Conservation (phyloP, 164 flowering plant species). For the Macadamia integrifolia region DNA sequence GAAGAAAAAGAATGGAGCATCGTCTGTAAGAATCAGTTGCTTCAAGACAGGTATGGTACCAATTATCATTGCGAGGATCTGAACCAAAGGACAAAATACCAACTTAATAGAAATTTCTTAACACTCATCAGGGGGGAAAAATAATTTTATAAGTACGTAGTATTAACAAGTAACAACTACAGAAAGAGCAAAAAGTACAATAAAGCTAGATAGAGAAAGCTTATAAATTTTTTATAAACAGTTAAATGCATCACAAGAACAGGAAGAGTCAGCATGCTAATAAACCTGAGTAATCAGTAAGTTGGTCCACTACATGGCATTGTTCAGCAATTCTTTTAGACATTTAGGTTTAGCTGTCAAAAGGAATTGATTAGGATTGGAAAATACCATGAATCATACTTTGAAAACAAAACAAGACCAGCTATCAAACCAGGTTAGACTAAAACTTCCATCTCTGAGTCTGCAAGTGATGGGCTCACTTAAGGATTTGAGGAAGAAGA, state of each 20-base stretch:
- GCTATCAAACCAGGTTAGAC: no score
- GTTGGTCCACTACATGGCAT: not conserved
- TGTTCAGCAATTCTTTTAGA: not conserved
- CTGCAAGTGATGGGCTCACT: no score
- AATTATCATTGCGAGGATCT: constrained; percentile 79
- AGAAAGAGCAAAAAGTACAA: not conserved
- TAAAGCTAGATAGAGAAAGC: not conserved
- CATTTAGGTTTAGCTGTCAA: no score
- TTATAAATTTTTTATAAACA: not conserved
- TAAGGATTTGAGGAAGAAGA: no score
- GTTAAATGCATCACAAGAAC: not conserved
- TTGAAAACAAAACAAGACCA: no score
- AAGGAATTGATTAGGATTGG: no score
- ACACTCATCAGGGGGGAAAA: no score
- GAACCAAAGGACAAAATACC: constrained; percentile 18
- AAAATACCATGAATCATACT: no score
- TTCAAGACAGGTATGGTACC: constrained; percentile 79
- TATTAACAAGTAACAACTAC: not conserved
- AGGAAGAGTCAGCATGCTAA: not conserved
- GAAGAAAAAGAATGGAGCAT: constrained; percentile 93
- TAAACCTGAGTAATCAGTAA: not conserved
- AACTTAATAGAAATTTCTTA: no score
- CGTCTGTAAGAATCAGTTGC: constrained; percentile 61
- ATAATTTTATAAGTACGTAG: not conserved
- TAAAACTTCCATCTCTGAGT: no score